Evolutionary conservation across 202 grass and related monocot species (phyloP), one percentile per base, ranked within the genome.

Genomic region (Miscanthus sacchariflorus): DNA sequence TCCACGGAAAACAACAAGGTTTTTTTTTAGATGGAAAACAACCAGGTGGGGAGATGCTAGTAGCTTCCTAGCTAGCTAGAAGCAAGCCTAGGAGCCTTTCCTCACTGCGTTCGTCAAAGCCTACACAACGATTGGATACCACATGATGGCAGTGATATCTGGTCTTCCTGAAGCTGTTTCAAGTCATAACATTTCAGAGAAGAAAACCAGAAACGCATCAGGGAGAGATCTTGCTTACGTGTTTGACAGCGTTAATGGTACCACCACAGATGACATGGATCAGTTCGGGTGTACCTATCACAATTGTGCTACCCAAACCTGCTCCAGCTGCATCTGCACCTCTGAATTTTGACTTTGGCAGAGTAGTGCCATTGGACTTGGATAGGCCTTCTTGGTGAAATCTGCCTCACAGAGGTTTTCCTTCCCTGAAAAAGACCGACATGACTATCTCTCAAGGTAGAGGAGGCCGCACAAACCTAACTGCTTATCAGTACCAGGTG

Each of bases 271-370:
- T 66, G 74, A 66, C 81, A 72, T 72, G 42, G 54, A 71, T 66
- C 81, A 68, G 78, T 82, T 91, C 82, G 82, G 33, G 82, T 67
- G 90, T 67, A 73, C 52, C 82, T 27, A 77, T 88, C 82, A 58
- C 74, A 30, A 6, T 44, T 58, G 15, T 66, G 61, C 21, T 67
- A 12, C 35, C 43, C 66, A 24, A 23, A 68, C 58, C 87, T 54
- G 21, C 42, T 77, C n/a, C 44, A 82, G 58, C 67, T 43, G 23
- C n/a, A 54, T 78, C 4, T 24, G 27, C 75, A 61, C 80, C 65
- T 77, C 42, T 66, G 50, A 50, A 17, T 52, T 56, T 76, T 85
- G 72, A 91, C 72, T 72, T 85, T 15, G 6, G 12, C 19, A n/a
- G 11, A 18, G 48, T 14, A 25, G 63, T 6, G 71, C 81, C 43